Percentiles rank a stretch among this genome's conserved stretches.
phyloP scores from a whole-genome alignment of 495 filamentous ascomycete species.

The Lasiosphaeria miniovina region DNA sequence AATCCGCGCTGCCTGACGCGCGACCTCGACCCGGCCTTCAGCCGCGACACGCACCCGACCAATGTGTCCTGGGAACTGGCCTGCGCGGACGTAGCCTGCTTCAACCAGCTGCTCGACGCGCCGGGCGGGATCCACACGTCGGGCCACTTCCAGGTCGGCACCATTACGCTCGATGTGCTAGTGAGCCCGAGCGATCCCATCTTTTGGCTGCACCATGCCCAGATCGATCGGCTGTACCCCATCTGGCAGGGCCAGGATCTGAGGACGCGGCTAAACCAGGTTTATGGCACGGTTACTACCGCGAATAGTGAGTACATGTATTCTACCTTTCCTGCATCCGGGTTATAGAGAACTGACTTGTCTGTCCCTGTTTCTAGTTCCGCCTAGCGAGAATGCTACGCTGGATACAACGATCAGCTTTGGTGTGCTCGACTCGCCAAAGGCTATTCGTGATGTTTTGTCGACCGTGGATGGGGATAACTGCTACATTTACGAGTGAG shows the following conservation, averaged over 20 bases:
- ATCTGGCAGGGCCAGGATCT: slow-evolving; percentile 50
- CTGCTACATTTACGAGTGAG: slow-evolving; percentile 21
- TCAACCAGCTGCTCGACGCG: background rate
- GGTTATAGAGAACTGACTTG: background rate
- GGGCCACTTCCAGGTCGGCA: slow-evolving; percentile 10
- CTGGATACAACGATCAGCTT: slow-evolving; percentile 14
- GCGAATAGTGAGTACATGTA: background rate
- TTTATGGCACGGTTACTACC: slow-evolving; percentile 5
- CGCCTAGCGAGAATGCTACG: slow-evolving; percentile 15
- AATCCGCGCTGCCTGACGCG: slow-evolving; percentile 12
- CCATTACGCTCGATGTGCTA: slow-evolving; percentile 18
- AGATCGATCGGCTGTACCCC: slow-evolving; percentile 60
- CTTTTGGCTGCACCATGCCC: slow-evolving; percentile 61
- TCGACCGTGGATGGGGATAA: slow-evolving; percentile 15
- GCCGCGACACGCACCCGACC: background rate
- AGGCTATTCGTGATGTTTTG: slow-evolving; percentile 6
- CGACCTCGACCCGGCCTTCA: slow-evolving; percentile 4
- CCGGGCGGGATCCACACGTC: background rate
- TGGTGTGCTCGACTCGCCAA: background rate
- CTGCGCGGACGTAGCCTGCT: background rate
- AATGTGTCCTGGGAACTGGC: background rate
- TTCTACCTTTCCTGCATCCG: background rate
- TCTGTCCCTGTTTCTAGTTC: background rate
- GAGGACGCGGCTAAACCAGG: background rate
- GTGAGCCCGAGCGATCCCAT: slow-evolving; percentile 46